Evolutionary conservation across 2,329 filamentous ascomycete species (phyloP), one percentile per base, ranked within the genome.

Genomic region (Fusarium staphyleae): DNA sequence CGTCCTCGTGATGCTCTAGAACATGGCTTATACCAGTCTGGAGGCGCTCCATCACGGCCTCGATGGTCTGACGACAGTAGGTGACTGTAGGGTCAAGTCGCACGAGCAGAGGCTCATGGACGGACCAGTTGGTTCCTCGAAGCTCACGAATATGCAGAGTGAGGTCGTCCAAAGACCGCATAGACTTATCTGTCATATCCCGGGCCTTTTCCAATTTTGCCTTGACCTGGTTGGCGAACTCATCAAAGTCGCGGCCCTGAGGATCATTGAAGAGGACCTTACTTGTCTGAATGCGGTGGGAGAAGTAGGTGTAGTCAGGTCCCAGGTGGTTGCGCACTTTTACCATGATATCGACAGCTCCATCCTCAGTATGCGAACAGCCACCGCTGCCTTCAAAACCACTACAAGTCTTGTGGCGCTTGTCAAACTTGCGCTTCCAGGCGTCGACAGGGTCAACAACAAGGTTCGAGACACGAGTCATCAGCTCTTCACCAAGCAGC

Each of bases 291-390:
- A 81, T 72, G 22, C 70, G 72, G 26, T 77, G 75, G 29, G 72
- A 70, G 33, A 82, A 66, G 49, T 80, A 77, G 18, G 72, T 71
- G 54, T 78, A 80, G 34, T 72, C 67, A 4, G 79, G 78, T 0
- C 81, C 81, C 12, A 82, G 71, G 54, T 78, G 79, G 66, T 84
- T 84, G 22, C 70, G 66, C 29, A 83, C 69, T 26, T 75, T 74
- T 43, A 83, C 69, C 48, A 75, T 71, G 36, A 83, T 69, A 41
- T 77, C 73, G 9, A 83, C 67, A 1, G 78, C 77, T 34, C 78
- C 74, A 33, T 76, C 73, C 19, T 77, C 74, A 13, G 73, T 72
- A 36, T 77, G 75, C 13, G 70, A 71, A 60, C 73, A 77, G 36
- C 72, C 70, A 16, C 67, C 69, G 7, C 70, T 72, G 13, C 71